phyloP scores from a whole-genome alignment of 1,284 basidiomycete species.

The Sanguinoderma infundibulare region DNA sequence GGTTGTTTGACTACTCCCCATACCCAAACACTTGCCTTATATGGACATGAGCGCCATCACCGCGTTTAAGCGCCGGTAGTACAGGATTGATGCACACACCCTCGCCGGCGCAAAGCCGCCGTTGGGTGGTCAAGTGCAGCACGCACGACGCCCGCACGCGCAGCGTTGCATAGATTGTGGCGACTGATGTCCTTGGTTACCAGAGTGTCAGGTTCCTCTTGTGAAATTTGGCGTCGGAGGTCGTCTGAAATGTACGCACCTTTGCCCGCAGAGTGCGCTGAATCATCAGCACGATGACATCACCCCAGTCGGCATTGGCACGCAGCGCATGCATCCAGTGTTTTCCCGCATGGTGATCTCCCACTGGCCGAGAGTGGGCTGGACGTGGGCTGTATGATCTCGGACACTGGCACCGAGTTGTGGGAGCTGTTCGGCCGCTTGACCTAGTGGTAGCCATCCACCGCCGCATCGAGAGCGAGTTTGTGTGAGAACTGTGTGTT shows the following conservation, averaged over 20 bases:
- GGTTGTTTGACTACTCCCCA: constrained; percentile 1
- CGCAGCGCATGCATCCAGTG: background rate
- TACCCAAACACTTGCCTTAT: constrained; percentile 7
- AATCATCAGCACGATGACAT: background rate
- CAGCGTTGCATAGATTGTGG: background rate
- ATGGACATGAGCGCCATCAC: background rate
- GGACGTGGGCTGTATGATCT: background rate
- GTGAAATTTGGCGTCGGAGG: too few relatives aligned
- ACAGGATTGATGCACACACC: too few relatives aligned
- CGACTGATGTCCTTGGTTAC: background rate
- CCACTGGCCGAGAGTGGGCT: background rate
- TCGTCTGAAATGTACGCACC: background rate
- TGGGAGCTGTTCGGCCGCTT: background rate
- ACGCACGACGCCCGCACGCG: background rate
- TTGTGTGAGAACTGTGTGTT: background rate
- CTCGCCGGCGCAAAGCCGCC: too few relatives aligned
- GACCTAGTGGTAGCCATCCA: background rate
- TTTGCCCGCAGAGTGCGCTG: background rate
- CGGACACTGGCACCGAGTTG: background rate
- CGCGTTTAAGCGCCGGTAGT: background rate
- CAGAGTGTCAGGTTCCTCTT: background rate
- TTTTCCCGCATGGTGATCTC: too few relatives aligned
- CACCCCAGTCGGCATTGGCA: background rate
- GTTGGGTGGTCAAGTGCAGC: too few relatives aligned
- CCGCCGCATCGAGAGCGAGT: background rate